Conservation (phyloP, 768 basidiomycete species). For the Rossbeevera mucosa region DNA sequence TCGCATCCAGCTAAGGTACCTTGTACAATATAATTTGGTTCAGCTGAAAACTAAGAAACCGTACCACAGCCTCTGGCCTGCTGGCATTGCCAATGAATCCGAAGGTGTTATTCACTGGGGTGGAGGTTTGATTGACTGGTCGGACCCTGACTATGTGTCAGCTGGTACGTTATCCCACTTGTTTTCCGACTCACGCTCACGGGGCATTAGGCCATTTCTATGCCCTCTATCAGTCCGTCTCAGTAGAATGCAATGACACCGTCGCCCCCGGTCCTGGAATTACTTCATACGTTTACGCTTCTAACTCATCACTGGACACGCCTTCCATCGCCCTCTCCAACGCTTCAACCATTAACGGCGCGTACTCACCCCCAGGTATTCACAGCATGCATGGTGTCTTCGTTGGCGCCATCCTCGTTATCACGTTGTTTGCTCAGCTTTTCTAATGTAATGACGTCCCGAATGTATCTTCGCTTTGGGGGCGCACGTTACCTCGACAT, state of each 20-base stretch:
- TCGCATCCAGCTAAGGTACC: conserved; percentile 72
- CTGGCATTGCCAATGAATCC: conserved; percentile 58
- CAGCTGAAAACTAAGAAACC: conserved; percentile 1
- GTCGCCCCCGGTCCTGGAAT: conserved; percentile 38
- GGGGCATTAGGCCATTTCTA: conserved; percentile 59
- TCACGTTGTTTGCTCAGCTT: conserved; percentile 15
- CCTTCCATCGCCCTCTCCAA: conserved; percentile 60
- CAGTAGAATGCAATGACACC: conserved; percentile 59
- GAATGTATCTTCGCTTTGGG: background rate
- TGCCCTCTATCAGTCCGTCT: conserved; percentile 55
- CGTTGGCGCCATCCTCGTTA: conserved; percentile 10
- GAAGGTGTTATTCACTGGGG: conserved; percentile 75
- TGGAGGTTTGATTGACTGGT: conserved; percentile 80
- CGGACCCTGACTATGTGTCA: conserved; percentile 67
- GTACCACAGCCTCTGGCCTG: conserved; percentile 66
- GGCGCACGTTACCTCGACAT: background rate
- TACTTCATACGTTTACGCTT: conserved; percentile 61
- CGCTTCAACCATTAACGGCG: conserved; percentile 47
- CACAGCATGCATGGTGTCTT: conserved; percentile 12
- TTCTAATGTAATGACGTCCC: conserved; percentile 12
- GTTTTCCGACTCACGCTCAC: background rate
- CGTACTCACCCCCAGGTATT: conserved; percentile 6
- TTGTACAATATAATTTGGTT: background rate
- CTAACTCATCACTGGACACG: conserved; percentile 47
- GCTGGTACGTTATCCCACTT: conserved; percentile 40